Evolutionary conservation across 148 eudicot genomes (phyloP).

Genomic region (Chenopodium quinoa): DNA sequence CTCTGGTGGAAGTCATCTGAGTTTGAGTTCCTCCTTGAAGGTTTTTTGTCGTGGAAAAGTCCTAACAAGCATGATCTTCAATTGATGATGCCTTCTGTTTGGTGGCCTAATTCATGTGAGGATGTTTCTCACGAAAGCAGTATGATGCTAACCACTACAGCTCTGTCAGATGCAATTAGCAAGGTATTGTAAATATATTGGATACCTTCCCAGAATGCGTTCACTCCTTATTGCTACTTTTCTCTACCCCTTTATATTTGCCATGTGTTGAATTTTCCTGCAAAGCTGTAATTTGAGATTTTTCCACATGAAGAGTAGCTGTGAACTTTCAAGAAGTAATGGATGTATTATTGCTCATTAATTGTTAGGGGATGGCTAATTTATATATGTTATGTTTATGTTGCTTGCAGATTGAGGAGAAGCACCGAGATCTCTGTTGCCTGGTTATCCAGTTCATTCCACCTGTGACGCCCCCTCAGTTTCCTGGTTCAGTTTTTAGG

Average conservation of each 20-base stretch:
- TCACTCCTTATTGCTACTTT: too few species aligned
- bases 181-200: conserved; percentile 42
- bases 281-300: too few species aligned
- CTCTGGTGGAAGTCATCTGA: conserved; percentile 81
- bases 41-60: conserved; percentile 74
- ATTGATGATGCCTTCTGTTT: conserved; percentile 76
- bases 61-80: conserved; percentile 89
- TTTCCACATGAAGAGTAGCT: not conserved
- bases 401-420: conserved; percentile 84
- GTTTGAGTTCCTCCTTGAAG: conserved; percentile 83
- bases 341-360: not conserved
- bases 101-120: conserved; percentile 92
- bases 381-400: not conserved
- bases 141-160: conserved; percentile 75
- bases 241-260: too few species aligned
- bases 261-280: too few species aligned
- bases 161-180: conserved; percentile 68
- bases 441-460: conserved; percentile 84
- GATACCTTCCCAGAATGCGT: too few species aligned
- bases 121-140: conserved; percentile 76
- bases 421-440: conserved; percentile 86
- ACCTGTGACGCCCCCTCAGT: conserved; percentile 72
- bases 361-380: not conserved
- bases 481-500: conserved; percentile 88
- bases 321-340: not conserved